Evolutionary conservation across 139 green algal genomes (phyloP), one percentile per base, ranked within the genome.

Genomic region (Micromonas pusilla): DNA sequence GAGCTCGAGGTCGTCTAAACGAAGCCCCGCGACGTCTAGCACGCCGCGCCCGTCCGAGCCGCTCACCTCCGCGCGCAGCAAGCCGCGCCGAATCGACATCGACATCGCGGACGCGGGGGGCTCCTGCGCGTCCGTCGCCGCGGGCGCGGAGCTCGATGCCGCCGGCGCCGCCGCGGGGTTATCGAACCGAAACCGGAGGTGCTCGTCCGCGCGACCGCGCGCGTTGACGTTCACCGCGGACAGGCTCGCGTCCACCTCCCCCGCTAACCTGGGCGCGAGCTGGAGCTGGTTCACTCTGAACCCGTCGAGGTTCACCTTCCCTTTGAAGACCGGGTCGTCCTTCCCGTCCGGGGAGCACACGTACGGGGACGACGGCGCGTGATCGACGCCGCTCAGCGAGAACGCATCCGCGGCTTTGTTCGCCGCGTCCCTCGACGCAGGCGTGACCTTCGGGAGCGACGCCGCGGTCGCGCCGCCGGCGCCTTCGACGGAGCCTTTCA

Each of bases 1-100:
- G 26, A 80, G 25, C 37, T 80, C 74, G 16, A 80, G 52, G 26
- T 80, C 74, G 53, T 80, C 74, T 2, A 80, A 26, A 0, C 26
- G 37, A 9, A 80, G 39, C 5, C 63, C 63, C 37, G 72, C 72
- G 32, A 78, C 6, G 38, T 78, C 72, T 3, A 78, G 25, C 1
- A 16, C 38, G 1, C 72, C 72, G 28, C 63, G 28, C 9, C 28
- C 30, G 19, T 70, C 30, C 30, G 63, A 33, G 6, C 13, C 63
- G 63, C 13, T 16, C 13, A 33, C 13, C 9, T 36, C 28, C 63
- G 28, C 28, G 63, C 63, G 28, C 6, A 70, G 63, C 19, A 36
- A 33, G 63, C 63, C 63, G 6, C 63, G 63, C 19, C 63, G 6
- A 16, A 33, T 70, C 9, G 28, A 70, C 16, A 57, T 16, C 45